Conservation (phyloP, 768 basidiomycete species). For the Fibroporia radiculosa region DNA sequence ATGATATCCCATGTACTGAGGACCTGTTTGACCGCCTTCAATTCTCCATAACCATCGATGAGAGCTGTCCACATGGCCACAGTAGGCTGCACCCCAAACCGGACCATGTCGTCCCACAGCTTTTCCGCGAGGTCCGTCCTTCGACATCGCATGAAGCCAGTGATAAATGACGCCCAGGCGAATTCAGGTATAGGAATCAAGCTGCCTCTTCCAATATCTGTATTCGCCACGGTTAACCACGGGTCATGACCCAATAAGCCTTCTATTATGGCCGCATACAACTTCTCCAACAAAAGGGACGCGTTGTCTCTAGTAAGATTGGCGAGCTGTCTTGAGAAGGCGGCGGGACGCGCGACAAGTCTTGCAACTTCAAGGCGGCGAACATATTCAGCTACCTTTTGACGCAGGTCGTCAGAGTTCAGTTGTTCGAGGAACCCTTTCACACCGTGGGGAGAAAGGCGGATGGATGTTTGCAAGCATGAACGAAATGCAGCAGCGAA, state of each 20-base stretch:
- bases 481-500: constrained; percentile 47
- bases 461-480: constrained; percentile 32
- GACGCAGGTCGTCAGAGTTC: constrained; percentile 31
- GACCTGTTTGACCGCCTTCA: constrained; percentile 44
- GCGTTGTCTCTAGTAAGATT: constrained; percentile 34
- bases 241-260: constrained; percentile 45
- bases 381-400: constrained; percentile 38
- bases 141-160: constrained; percentile 51
- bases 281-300: constrained; percentile 27
- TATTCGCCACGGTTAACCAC: constrained; percentile 42
- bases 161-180: constrained; percentile 59
- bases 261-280: constrained; percentile 45
- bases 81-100: constrained; percentile 41
- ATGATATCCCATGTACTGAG: constrained; percentile 59
- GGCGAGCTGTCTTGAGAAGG: constrained; percentile 42
- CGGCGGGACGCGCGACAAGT: constrained; percentile 40
- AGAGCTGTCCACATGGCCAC: constrained; percentile 65
- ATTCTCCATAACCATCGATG: constrained; percentile 51
- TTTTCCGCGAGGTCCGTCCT: constrained; percentile 49
- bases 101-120: constrained; percentile 63
- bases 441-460: constrained; percentile 27
- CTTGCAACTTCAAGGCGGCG: constrained; percentile 43
- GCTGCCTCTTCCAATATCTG: constrained; percentile 28
- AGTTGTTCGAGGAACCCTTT: constrained; percentile 35
- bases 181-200: constrained; percentile 47